Percentiles rank a stretch among this genome's conserved stretches.
These are phyloP conservation scores for Glomus cerebriforme DNA, from an alignment of 192 early-diverging fungal species.

Conservation along the genomic window DNA sequence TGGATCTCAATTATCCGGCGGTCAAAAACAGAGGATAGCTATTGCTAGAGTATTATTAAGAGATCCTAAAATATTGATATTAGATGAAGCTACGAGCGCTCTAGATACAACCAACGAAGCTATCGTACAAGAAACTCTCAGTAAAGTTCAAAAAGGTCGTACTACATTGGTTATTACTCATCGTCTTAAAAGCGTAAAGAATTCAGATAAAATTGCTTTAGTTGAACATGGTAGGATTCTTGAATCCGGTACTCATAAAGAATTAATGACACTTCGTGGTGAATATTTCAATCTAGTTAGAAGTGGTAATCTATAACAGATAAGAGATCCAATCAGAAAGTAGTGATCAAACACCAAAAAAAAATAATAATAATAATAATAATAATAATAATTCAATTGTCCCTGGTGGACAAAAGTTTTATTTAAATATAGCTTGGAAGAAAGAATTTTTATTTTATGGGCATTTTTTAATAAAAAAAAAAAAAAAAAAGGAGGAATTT, in stretches of 20 bases:
- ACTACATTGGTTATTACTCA: conserved; percentile 77
- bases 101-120: conserved; percentile 65
- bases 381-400: no score
- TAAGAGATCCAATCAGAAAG: no score
- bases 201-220: conserved; percentile 64
- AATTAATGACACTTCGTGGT: conserved; percentile 48
- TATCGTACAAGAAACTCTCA: conserved; percentile 67
- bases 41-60: conserved; percentile 50
- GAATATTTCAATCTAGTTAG: conserved; percentile 59
- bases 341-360: no score
- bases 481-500: no score
- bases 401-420: no score
- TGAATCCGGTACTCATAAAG: conserved; percentile 64
- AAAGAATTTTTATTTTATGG: no score
- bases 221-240: conserved; percentile 49
- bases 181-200: conserved; percentile 62
- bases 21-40: conserved; percentile 52
- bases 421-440: no score
- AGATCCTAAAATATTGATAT: conserved; percentile 49
- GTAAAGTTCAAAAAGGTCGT: conserved; percentile 53
- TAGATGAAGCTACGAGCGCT: conserved; percentile 67
- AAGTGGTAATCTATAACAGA: conserved; percentile 31
- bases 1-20: conserved; percentile 43
- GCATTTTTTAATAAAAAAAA: no score
- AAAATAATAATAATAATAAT: no score